Conservation (phyloP, 1,139 yeast genomes). For the Trichomonascaceae sp. region DNA sequence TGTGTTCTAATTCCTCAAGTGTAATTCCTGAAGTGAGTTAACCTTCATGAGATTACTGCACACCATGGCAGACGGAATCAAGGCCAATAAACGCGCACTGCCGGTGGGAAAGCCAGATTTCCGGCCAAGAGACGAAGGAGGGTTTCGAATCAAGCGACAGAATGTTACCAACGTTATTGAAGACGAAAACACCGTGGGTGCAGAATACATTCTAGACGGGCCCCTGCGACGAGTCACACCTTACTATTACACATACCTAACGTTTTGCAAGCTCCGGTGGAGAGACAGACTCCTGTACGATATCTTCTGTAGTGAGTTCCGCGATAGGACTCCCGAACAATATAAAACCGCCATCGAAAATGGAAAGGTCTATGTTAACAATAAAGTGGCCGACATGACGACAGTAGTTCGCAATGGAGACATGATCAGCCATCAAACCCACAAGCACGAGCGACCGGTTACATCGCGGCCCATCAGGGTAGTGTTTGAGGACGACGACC, state of each 20-base stretch:
- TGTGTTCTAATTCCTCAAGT: no score
- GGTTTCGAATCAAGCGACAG: conserved; percentile 18
- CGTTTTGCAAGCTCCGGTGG: conserved; percentile 91
- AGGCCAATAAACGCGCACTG: no score
- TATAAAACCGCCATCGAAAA: conserved; percentile 52
- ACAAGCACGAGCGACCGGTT: conserved; percentile 88
- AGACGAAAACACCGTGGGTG: conserved; percentile 26
- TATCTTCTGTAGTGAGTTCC: conserved; percentile 68
- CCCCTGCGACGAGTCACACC: conserved; percentile 63
- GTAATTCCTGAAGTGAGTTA: no score
- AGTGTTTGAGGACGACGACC: conserved; percentile 65
- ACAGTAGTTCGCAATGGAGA: conserved; percentile 73
- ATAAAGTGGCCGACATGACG: conserved; percentile 48
- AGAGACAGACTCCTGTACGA: conserved; percentile 66
- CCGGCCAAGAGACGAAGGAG: conserved; percentile 13
- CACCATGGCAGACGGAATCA: no score
- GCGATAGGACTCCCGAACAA: conserved; percentile 62
- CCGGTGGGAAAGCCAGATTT: no score
- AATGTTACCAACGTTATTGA: conserved; percentile 17
- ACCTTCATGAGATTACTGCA: no score
- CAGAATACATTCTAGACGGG: conserved; percentile 27
- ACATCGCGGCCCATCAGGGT: conserved; percentile 55
- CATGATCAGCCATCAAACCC: conserved; percentile 66
- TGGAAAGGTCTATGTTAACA: conserved; percentile 68
- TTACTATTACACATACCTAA: conserved; percentile 75